These are phyloP conservation scores for Candida tropicalis DNA, from an alignment of 1,139 yeast genomes.

Conservation along the genomic window DNA sequence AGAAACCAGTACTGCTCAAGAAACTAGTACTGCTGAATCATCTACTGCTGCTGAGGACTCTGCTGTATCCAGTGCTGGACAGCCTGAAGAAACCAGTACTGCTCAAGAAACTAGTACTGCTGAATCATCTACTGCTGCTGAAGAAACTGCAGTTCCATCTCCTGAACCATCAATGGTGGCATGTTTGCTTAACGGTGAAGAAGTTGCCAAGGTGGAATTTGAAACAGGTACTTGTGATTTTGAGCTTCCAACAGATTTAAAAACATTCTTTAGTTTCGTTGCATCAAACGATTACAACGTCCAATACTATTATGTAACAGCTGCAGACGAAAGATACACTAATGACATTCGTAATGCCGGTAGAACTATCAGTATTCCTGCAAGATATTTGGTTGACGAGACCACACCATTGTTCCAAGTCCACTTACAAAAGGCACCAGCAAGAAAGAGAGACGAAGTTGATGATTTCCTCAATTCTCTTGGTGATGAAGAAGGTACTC, in stretches of 20 bases:
- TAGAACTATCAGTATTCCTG: conserved; percentile 36
- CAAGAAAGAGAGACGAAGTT: conserved; percentile 40
- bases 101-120: background rate
- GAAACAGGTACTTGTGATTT: conserved; percentile 48
- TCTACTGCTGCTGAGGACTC: background rate
- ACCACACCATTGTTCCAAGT: conserved; percentile 33
- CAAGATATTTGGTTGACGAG: conserved; percentile 27
- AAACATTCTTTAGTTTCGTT: conserved; percentile 29
- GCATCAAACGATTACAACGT: conserved; percentile 36
- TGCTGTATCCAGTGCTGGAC: too few species aligned
- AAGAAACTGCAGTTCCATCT: background rate
- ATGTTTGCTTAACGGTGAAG: conserved; percentile 38
- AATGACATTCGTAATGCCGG: conserved; percentile 42
- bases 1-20: background rate
- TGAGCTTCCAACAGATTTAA: conserved; percentile 33
- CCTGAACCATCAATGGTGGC: conserved; percentile 24
- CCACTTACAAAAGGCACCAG: conserved; percentile 25
- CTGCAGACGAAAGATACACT: conserved; percentile 27
- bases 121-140: background rate
- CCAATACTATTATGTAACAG: conserved; percentile 40
- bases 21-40: too few species aligned
- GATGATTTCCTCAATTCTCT: conserved; percentile 35
- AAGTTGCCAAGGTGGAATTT: conserved; percentile 39
- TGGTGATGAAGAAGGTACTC: conserved; percentile 31
- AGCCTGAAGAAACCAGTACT: too few species aligned